Evolutionary conservation across 257 asterid genomes (phyloP).

Genomic region (Fraxinus cuspidata): DNA sequence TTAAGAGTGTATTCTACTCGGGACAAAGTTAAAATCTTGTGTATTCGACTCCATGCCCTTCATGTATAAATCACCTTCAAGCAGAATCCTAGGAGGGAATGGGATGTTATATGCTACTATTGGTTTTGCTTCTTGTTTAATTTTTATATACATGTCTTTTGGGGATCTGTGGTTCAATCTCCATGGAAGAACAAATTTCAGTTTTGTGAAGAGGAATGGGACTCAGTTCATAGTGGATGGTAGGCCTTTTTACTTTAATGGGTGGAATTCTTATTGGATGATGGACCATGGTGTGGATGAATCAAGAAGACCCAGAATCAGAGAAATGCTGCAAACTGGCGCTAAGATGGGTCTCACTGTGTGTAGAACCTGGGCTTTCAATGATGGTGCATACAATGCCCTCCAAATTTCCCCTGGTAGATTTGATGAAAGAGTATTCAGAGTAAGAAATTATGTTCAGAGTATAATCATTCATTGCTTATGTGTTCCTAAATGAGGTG

Average conservation of each 20-base stretch:
- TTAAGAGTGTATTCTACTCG: not conserved
- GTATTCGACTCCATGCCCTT: not conserved
- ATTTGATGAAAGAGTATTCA: slow-evolving; percentile 79
- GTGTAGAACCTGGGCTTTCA: slow-evolving; percentile 98
- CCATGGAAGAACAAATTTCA: slow-evolving; percentile 44
- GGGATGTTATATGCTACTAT: slow-evolving; percentile 76
- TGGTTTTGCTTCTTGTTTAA: slow-evolving; percentile 81
- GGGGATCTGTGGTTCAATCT: slow-evolving; percentile 74
- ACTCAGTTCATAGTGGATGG: slow-evolving; percentile 92
- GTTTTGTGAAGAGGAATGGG: slow-evolving; percentile 95
- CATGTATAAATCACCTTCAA: slow-evolving; percentile 21
- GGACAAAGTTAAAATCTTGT: not conserved
- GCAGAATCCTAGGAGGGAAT: slow-evolving; percentile 64
- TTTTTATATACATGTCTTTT: slow-evolving; percentile 74
- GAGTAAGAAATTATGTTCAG: slow-evolving; percentile 52
- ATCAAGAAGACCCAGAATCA: slow-evolving; percentile 56
- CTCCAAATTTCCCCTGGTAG: slow-evolving; percentile 87
- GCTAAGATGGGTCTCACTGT: slow-evolving; percentile 98
- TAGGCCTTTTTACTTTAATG: slow-evolving; percentile 78
- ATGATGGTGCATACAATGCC: slow-evolving; percentile 93
- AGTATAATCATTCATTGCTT: not conserved
- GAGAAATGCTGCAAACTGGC: slow-evolving; percentile 69
- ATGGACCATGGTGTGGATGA: slow-evolving; percentile 93
- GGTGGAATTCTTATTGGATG: slow-evolving; percentile 99
- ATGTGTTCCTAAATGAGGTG: not conserved